Conservation (phyloP, 768 basidiomycete species). For the Tylopilus subfusipes region DNA sequence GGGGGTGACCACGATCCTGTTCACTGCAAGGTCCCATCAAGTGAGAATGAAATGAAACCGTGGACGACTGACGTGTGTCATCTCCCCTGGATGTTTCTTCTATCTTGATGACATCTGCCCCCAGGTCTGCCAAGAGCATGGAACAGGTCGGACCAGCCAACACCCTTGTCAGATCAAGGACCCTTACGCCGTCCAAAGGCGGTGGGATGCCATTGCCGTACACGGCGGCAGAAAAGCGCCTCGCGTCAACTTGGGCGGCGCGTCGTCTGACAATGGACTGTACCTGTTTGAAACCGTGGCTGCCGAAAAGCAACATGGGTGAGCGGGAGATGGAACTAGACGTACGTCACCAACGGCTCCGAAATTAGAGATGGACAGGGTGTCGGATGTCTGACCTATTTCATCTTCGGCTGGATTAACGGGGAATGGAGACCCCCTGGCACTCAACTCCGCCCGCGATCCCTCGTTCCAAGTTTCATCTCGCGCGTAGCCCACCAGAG, state of each 20-base stretch:
- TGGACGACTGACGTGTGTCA: constrained; percentile 67
- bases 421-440: constrained; percentile 18
- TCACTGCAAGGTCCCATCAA: constrained; percentile 12
- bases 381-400: constrained; percentile 25
- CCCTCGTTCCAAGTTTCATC: constrained; percentile 1
- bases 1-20: constrained; percentile 67
- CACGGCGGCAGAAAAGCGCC: constrained; percentile 12
- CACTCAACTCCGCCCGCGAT: constrained; percentile 18
- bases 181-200: constrained; percentile 72
- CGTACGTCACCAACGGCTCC: constrained; percentile 8
- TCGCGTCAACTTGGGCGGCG: not conserved
- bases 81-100: constrained; percentile 81
- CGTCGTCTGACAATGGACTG: not conserved
- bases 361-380: constrained; percentile 13
- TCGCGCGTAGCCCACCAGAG: not conserved
- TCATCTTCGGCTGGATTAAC: constrained; percentile 6
- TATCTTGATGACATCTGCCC: constrained; percentile 92
- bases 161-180: constrained; percentile 89
- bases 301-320: constrained; percentile 13
- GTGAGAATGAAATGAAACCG: constrained; percentile 6
- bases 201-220: constrained; percentile 57
- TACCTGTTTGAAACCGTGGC: not conserved
- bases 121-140: constrained; percentile 89
- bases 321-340: not conserved
- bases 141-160: constrained; percentile 91